phyloP scores from a whole-genome alignment of 1,139 yeast genomes.

The Yamadazyma atlantica region DNA sequence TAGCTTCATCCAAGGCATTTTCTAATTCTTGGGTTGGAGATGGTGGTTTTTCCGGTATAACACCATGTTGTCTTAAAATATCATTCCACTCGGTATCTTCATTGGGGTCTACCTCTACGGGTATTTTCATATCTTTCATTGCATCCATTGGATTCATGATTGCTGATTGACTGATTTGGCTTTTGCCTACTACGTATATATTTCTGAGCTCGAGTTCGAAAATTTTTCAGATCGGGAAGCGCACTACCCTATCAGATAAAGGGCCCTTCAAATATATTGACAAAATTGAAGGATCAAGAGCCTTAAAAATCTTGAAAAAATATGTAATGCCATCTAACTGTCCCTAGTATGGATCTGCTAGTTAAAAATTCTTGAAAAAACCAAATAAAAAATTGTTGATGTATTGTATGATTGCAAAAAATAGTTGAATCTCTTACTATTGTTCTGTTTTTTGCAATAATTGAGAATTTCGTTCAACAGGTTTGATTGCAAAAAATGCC shows the following conservation, averaged over 20 bases:
- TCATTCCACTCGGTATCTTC: constrained; percentile 99
- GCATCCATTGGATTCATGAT: constrained; percentile 23
- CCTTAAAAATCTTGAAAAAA: neutral
- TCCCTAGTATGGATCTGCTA: no score
- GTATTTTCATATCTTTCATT: constrained; percentile 43
- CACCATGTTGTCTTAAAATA: constrained; percentile 82
- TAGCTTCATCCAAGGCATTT: constrained; percentile 82
- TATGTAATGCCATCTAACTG: neutral
- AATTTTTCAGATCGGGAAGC: neutral
- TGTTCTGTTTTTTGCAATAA: neutral
- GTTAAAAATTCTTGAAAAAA: no score
- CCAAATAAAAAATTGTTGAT: no score
- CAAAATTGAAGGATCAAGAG: neutral
- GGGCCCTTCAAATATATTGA: neutral
- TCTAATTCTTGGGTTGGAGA: constrained; percentile 87
- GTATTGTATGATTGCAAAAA: no score
- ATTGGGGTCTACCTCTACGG: constrained; percentile 88
- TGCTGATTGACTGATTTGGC: neutral
- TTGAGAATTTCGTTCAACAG: neutral
- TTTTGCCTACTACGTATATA: neutral
- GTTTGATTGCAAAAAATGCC: neutral
- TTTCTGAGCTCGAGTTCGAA: neutral
- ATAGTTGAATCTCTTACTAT: no score
- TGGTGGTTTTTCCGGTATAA: constrained; percentile 89
- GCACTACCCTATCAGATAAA: no score